phyloP scores from a whole-genome alignment of 805 yeast genomes.

The Candida vaughaniae region DNA sequence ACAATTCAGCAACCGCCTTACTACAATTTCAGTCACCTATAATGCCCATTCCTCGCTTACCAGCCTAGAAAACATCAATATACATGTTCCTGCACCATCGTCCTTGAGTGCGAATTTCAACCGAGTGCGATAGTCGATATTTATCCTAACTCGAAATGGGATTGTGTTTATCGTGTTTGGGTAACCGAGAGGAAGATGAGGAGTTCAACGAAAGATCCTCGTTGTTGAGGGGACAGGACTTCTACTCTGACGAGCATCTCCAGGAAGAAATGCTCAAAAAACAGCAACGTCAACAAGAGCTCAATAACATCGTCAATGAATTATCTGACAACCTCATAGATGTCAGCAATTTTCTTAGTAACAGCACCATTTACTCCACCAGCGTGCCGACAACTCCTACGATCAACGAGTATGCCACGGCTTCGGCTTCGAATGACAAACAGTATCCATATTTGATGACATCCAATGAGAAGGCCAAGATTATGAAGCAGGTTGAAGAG shows the following conservation, averaged over 20 bases:
- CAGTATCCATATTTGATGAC: constrained; percentile 24
- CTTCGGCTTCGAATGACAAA: constrained; percentile 10
- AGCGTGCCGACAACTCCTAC: constrained; percentile 8
- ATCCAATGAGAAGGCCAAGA: constrained; percentile 21
- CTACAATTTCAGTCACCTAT: no score
- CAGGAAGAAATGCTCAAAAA: constrained; percentile 39
- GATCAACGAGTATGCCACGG: background rate
- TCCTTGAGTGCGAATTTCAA: no score
- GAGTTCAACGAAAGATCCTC: constrained; percentile 41
- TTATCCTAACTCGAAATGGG: constrained; percentile 36
- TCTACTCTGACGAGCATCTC: constrained; percentile 29
- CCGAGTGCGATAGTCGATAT: no score
- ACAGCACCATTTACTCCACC: constrained; percentile 3
- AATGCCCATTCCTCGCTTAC: no score
- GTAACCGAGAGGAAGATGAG: constrained; percentile 35
- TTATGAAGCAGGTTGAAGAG: constrained; percentile 19
- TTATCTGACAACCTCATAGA: constrained; percentile 35
- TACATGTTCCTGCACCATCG: no score
- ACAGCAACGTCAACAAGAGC: constrained; percentile 48
- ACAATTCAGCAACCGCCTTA: no score
- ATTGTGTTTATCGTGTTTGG: constrained; percentile 47
- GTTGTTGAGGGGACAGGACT: constrained; percentile 24
- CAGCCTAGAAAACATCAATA: no score
- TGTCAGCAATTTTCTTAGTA: constrained; percentile 31
- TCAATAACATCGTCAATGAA: constrained; percentile 48